Conservation (phyloP, 345 rosid genomes). For the Sisymbrium irio region DNA sequence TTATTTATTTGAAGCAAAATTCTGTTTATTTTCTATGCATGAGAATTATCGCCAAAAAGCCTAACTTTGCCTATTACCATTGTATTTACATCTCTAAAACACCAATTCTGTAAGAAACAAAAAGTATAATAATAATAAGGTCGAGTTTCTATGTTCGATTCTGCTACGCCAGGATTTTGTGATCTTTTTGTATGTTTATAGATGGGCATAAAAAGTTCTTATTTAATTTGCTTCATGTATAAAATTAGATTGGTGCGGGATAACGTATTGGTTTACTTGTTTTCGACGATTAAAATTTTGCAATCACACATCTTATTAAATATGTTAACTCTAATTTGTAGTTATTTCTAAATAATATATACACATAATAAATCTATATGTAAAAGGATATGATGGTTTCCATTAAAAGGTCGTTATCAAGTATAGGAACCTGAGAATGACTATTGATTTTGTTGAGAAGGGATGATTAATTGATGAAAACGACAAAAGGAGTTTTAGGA, state of each 20-base stretch:
- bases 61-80: background rate
- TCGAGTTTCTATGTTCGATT: too few relatives aligned
- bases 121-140: background rate
- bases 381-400: background rate
- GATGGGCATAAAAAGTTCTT: too few relatives aligned
- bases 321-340: background rate
- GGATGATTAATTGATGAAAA: conserved; percentile 4
- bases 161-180: too few relatives aligned
- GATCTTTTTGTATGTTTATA: background rate
- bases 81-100: background rate
- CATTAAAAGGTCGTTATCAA: conserved; percentile 14
- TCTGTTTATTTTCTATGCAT: too few relatives aligned
- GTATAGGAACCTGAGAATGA: conserved; percentile 20
- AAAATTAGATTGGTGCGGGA: too few relatives aligned
- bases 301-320: background rate
- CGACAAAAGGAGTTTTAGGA: conserved; percentile 1
- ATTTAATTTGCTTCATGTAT: too few relatives aligned
- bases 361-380: background rate
- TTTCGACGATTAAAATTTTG: background rate
- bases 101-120: background rate
- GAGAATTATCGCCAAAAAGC: too few relatives aligned
- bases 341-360: background rate
- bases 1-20: too few relatives aligned
- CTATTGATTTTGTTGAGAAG: background rate
- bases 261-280: background rate